A percentile compares a stretch with the other conserved stretches of the same genome.
Evolutionary conservation across 2,329 filamentous ascomycete genomes (phyloP).

Genomic region (Penicillium sp.): DNA sequence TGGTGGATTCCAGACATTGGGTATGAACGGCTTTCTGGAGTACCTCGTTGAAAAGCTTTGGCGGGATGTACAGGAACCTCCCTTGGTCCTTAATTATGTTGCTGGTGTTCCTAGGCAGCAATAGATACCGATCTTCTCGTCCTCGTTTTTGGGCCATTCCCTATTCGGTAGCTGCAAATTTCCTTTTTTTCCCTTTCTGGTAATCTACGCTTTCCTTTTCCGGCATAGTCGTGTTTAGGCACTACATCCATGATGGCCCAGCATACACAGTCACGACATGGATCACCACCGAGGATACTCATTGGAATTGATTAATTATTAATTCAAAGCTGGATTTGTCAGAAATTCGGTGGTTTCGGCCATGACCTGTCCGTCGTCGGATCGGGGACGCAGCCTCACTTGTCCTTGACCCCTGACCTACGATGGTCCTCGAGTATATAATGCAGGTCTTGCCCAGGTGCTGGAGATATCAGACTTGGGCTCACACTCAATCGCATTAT

Average conservation of each 20-base stretch:
- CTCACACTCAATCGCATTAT: background rate
- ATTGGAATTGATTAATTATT: no score
- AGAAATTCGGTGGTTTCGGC: no score
- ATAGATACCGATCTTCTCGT: background rate
- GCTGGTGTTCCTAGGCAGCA: background rate
- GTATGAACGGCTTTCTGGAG: conserved; percentile 1
- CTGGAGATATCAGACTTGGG: background rate
- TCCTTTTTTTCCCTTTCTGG: background rate
- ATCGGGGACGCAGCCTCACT: no score
- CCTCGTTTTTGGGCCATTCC: no score
- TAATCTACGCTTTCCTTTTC: conserved; percentile 3
- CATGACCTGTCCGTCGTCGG: no score
- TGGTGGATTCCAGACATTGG: conserved; percentile 4
- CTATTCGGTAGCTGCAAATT: background rate
- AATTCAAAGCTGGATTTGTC: no score
- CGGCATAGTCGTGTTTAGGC: background rate
- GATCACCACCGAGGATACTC: no score
- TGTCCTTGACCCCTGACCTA: no score
- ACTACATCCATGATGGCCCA: background rate
- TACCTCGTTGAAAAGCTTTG: conserved; percentile 1
- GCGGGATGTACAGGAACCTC: background rate
- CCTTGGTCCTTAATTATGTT: no score
- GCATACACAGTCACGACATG: background rate
- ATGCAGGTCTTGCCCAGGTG: background rate
- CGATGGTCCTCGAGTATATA: background rate